Percentiles rank a stretch among this genome's conserved stretches.
These are phyloP conservation scores for Ceratocystis cubensis DNA, from an alignment of 2,329 filamentous ascomycete species.

Conservation along the genomic window DNA sequence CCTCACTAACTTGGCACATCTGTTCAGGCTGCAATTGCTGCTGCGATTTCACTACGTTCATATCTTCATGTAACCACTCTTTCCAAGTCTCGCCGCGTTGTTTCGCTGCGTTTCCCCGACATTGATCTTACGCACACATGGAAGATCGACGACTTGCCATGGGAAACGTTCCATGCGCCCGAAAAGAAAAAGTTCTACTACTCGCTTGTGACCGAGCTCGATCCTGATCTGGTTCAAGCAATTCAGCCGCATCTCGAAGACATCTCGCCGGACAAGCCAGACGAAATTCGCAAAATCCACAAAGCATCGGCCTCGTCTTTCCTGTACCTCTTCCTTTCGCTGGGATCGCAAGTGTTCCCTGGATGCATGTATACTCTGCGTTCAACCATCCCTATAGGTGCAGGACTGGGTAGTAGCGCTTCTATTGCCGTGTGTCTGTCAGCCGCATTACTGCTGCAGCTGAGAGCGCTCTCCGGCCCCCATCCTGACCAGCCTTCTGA, in stretches of 20 bases:
- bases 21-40: slow-evolving; percentile 71
- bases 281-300: slow-evolving; percentile 71
- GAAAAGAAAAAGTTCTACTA: slow-evolving; percentile 93
- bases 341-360: slow-evolving; percentile 66
- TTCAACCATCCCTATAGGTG: slow-evolving; percentile 85
- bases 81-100: slow-evolving; percentile 79
- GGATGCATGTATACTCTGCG: slow-evolving; percentile 82
- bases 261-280: slow-evolving; percentile 54
- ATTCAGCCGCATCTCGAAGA: slow-evolving; percentile 64
- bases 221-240: slow-evolving; percentile 66
- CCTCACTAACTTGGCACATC: slow-evolving; percentile 9
- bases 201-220: slow-evolving; percentile 71
- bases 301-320: slow-evolving; percentile 71
- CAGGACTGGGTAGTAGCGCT: slow-evolving; percentile 85
- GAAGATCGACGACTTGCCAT: slow-evolving; percentile 86
- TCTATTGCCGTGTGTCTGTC: slow-evolving; percentile 84
- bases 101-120: slow-evolving; percentile 82
- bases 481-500: slow-evolving; percentile 81
- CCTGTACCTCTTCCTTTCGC: slow-evolving; percentile 81
- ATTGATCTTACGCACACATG: slow-evolving; percentile 82
- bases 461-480: slow-evolving; percentile 75
- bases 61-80: slow-evolving; percentile 92
- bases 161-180: slow-evolving; percentile 65
- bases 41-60: slow-evolving; percentile 85
- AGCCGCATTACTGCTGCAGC: slow-evolving; percentile 72